Evolutionary conservation across 1,284 basidiomycete species (phyloP).

Genomic region (Marasmius sp.): DNA sequence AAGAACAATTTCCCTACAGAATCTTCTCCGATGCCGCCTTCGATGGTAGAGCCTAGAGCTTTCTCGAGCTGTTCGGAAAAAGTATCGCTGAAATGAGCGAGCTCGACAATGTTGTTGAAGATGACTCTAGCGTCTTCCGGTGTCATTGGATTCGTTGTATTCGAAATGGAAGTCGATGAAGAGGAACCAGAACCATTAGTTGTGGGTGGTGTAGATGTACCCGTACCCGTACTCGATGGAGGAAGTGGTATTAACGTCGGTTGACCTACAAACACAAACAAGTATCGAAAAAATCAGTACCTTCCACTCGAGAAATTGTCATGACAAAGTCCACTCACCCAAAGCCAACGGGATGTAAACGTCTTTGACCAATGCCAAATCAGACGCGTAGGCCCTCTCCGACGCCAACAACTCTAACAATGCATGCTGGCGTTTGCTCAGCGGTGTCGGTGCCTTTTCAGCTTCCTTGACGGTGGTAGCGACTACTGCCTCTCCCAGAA

Average conservation of each 20-base stretch:
- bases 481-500: conserved; percentile 25
- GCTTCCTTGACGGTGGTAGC: conserved; percentile 28
- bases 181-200: conserved; percentile 34
- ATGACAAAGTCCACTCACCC: conserved; percentile 40
- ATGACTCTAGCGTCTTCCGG: conserved; percentile 71
- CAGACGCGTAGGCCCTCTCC: conserved; percentile 86
- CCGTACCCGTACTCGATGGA: conserved; percentile 15
- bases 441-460: conserved; percentile 10
- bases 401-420: conserved; percentile 83
- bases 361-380: conserved; percentile 83
- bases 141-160: conserved; percentile 56
- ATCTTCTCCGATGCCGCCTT: conserved; percentile 63
- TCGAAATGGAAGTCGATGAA: conserved; percentile 49
- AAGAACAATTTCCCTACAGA: conserved; percentile 79
- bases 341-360: conserved; percentile 80
- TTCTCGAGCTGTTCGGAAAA: conserved; percentile 61
- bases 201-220: conserved; percentile 29
- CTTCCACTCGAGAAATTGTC: neutral
- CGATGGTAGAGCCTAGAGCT: conserved; percentile 53
- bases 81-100: conserved; percentile 70
- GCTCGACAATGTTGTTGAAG: conserved; percentile 78
- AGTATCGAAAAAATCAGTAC: neutral
- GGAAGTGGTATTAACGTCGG: conserved; percentile 29
- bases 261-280: conserved; percentile 36
- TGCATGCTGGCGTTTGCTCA: conserved; percentile 80